These are phyloP conservation scores for Crucihimalaya himalaica DNA, from an alignment of 345 rosid genomes.

Conservation along the genomic window DNA sequence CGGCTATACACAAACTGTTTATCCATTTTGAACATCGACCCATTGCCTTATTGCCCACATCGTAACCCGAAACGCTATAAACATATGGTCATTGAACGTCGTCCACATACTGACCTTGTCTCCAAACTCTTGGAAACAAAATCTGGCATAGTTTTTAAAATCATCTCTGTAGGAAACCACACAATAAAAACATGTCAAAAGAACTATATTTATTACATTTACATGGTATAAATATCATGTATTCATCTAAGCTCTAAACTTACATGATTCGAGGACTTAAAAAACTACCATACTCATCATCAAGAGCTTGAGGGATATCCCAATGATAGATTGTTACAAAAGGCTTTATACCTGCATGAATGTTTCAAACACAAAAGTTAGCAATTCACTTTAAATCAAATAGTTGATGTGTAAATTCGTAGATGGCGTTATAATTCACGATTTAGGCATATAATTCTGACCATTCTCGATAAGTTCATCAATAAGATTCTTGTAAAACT, in stretches of 20 bases:
- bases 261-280: slow-evolving; percentile 46
- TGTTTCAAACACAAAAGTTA: not conserved
- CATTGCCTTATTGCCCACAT: slow-evolving; percentile 30
- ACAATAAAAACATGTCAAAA: too few relatives aligned
- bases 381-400: not conserved
- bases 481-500: slow-evolving; percentile 49
- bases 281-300: slow-evolving; percentile 48
- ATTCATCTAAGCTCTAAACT: not conserved
- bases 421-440: not conserved
- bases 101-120: slow-evolving; percentile 53
- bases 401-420: not conserved
- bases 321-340: slow-evolving; percentile 47
- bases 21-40: slow-evolving; percentile 47
- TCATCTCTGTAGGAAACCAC: slow-evolving; percentile 23
- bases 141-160: slow-evolving; percentile 23
- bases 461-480: slow-evolving; percentile 43
- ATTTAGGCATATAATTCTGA: not conserved
- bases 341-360: slow-evolving; percentile 43
- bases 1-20: slow-evolving; percentile 32
- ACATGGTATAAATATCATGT: not conserved
- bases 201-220: too few relatives aligned
- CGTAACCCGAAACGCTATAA: slow-evolving; percentile 40
- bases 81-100: slow-evolving; percentile 51
- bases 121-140: slow-evolving; percentile 51
- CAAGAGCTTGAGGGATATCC: slow-evolving; percentile 50